These are phyloP conservation scores for Podospora pseudocomata DNA, from an alignment of 495 filamentous ascomycete species.

Conservation along the genomic window DNA sequence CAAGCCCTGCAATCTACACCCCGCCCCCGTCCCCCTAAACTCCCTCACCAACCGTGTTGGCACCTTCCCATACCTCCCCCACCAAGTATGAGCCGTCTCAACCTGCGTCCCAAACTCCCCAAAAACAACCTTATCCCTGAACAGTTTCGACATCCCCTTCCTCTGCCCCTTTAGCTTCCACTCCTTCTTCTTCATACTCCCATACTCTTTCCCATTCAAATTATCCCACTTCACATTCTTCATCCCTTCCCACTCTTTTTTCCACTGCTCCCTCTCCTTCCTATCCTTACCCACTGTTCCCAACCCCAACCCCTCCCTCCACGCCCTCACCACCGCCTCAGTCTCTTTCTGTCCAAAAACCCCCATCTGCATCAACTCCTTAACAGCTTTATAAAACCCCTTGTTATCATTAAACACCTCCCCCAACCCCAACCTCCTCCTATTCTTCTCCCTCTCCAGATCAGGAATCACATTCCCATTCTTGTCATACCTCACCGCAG, in stretches of 20 bases:
- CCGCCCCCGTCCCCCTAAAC: slow-evolving; percentile 1
- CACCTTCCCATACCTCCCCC: not conserved
- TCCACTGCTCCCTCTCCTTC: not conserved
- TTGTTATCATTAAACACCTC: not conserved
- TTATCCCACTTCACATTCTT: not conserved
- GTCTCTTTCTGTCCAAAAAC: not conserved
- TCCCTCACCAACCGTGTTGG: not conserved
- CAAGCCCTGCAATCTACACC: slow-evolving; percentile 2
- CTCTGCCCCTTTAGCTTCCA: not conserved
- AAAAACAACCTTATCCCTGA: not conserved
- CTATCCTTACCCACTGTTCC: not conserved
- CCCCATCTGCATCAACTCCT: not conserved
- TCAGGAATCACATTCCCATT: not conserved
- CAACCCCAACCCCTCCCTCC: not conserved
- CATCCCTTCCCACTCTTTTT: not conserved
- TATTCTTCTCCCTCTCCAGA: not conserved
- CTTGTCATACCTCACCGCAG: not conserved
- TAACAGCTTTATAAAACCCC: not conserved
- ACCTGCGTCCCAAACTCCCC: not conserved
- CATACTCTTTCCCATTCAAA: not conserved
- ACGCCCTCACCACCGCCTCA: not conserved
- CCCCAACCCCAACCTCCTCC: not conserved
- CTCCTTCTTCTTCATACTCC: not conserved
- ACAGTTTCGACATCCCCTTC: not conserved
- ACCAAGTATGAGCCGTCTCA: not conserved